Evolutionary conservation across 225 moss, liverwort and hornwort species (phyloP), one percentile per base, ranked within the genome.

Genomic region (Sphagnum tenellum): DNA sequence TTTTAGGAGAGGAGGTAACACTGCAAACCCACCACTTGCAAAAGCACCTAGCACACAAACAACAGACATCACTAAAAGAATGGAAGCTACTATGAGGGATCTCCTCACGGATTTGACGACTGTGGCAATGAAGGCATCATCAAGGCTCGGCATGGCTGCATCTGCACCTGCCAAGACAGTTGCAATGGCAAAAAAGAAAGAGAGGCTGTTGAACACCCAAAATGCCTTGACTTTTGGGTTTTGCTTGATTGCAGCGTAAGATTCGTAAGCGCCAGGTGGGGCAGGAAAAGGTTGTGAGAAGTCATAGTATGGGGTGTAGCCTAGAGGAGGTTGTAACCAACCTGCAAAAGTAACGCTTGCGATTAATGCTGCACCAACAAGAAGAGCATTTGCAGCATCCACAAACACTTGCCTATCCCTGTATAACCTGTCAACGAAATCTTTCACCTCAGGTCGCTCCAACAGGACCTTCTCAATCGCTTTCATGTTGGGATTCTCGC

Each of bases 281-380:
- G 65, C 54, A 11, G 29, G 13, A 12, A 45, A 56, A n/a, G 48
- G 8, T 12, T 44, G 7, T 3, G 2, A 63, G 45, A 46, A 4
- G 5, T 46, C 68, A 7, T 53, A 64, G 4, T 79, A 79, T 10
- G 76, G 64, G 0, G 69, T 29, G 8, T 79, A 79, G n/a, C 79
- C 79, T 44, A 83, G 45, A 3, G 76, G 79, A 3, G 83, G 83
- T 67, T 83, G 83, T 64, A 83, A 47, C 83, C 84, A 84, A 3
- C 76, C 79, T 4, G 83, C 77, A 47, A 83, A 79, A 1, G 83
- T 79, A 7, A 83, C 70, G 48, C 76, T 83, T 0, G 79, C 79
- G 46, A 83, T 79, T 10, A 83, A 9, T 0, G 79, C 76, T 0
- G 83, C 76, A 0, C 79, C 83, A 7, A 83, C 83, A 2, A 83